phyloP scores from a whole-genome alignment of 2,329 filamentous ascomycete genomes.

The Colletotrichum lentis region DNA sequence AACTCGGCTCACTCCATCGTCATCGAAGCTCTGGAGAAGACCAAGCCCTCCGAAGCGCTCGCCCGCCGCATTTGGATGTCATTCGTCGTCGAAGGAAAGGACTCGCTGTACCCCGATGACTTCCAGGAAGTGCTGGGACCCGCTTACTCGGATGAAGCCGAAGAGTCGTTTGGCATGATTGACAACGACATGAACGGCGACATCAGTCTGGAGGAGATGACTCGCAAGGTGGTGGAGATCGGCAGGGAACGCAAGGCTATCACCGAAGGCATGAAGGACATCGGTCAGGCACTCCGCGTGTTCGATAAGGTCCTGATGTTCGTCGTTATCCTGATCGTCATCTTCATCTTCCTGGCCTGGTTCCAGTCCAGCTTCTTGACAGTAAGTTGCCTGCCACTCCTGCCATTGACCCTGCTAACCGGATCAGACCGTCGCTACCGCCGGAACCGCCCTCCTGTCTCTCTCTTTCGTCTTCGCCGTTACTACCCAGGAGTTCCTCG shows the following conservation, averaged over 20 bases:
- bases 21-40: constrained; percentile 86
- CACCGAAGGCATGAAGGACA: constrained; percentile 93
- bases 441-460: constrained; percentile 89
- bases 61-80: constrained; percentile 98
- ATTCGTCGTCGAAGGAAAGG: constrained; percentile 88
- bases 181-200: constrained; percentile 93
- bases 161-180: constrained; percentile 82
- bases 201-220: constrained; percentile 94
- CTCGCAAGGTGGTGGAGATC: constrained; percentile 84
- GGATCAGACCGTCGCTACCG: constrained; percentile 78
- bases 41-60: constrained; percentile 84
- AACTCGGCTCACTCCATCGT: constrained; percentile 91
- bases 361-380: constrained; percentile 40
- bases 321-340: constrained; percentile 79
- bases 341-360: constrained; percentile 74
- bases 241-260: constrained; percentile 89
- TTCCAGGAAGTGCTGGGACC: constrained; percentile 86
- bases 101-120: constrained; percentile 81
- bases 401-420: constrained; percentile 1
- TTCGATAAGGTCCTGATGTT: constrained; percentile 86
- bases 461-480: constrained; percentile 96
- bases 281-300: constrained; percentile 90
- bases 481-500: constrained; percentile 93
- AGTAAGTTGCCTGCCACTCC: constrained; percentile 55
- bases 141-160: constrained; percentile 77